phyloP scores from a whole-genome alignment of 306 rosid genomes.

The Dicorynia guianensis region DNA sequence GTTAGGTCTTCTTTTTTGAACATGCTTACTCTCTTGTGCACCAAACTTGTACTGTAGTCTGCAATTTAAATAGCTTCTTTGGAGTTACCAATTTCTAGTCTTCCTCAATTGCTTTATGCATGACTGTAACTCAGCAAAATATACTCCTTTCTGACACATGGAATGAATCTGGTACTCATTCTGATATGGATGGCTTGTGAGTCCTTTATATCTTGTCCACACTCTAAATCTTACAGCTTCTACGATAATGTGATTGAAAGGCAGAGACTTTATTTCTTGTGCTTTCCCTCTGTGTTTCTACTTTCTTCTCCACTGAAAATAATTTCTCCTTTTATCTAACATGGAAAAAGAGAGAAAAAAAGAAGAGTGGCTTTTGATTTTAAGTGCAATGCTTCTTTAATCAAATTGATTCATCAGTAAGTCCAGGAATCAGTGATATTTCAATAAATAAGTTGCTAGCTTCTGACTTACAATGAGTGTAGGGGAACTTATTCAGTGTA shows the following conservation, averaged over 20 bases:
- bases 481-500: too few species aligned
- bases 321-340: background rate
- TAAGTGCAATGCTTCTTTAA: background rate
- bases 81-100: background rate
- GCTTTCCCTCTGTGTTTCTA: background rate
- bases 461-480: too few species aligned
- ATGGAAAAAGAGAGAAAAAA: background rate
- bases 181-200: background rate
- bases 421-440: background rate
- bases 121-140: background rate
- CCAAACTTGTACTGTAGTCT: background rate
- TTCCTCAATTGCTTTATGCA: background rate
- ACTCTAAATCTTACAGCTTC: background rate
- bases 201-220: background rate
- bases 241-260: background rate
- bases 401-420: background rate
- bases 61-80: background rate
- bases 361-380: background rate
- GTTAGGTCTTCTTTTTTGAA: background rate
- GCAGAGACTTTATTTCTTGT: background rate
- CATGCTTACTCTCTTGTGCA: background rate
- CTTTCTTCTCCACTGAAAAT: background rate
- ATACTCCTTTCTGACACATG: constrained; percentile 1
- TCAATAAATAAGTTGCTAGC: too few species aligned
- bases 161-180: background rate